Evolutionary conservation across 306 rosid genomes (phyloP).

Genomic region (Ochetophila trinervis): DNA sequence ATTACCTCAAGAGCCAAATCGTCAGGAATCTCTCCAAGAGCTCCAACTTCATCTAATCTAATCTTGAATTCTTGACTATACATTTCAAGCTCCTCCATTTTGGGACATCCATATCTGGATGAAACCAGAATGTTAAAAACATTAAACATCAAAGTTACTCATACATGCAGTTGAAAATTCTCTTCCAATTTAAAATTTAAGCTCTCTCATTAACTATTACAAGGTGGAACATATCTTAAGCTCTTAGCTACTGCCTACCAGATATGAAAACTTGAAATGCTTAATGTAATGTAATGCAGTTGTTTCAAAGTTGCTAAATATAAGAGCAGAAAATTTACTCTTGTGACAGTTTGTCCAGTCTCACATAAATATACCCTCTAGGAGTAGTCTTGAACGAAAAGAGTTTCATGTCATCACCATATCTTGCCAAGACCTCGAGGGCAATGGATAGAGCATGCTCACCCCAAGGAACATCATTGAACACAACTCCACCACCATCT

Average conservation of each 20-base stretch:
- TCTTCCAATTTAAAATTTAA: background rate
- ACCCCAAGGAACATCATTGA: constrained; percentile 80
- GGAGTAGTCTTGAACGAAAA: constrained; percentile 78
- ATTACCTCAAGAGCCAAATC: constrained; percentile 82
- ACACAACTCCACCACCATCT: constrained; percentile 76
- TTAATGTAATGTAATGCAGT: background rate
- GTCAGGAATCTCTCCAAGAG: constrained; percentile 75
- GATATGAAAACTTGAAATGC: background rate
- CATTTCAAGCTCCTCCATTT: constrained; percentile 73
- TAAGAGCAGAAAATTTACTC: constrained; percentile 48
- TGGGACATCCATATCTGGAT: constrained; percentile 86
- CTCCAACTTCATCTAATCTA: constrained; percentile 74
- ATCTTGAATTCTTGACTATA: constrained; percentile 68
- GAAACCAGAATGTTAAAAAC: constrained; percentile 2
- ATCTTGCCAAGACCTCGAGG: constrained; percentile 47
- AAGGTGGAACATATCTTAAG: background rate
- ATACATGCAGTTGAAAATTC: background rate
- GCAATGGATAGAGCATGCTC: constrained; percentile 67
- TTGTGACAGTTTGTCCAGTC: constrained; percentile 73
- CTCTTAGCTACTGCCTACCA: background rate
- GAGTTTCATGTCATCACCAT: constrained; percentile 60
- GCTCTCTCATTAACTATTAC: too few relatives aligned
- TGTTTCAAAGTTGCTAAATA: constrained; percentile 6
- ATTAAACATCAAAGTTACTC: background rate
- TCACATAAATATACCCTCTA: constrained; percentile 71